Conservation (phyloP, 495 filamentous ascomycete species). For the Xylaria acuta region DNA sequence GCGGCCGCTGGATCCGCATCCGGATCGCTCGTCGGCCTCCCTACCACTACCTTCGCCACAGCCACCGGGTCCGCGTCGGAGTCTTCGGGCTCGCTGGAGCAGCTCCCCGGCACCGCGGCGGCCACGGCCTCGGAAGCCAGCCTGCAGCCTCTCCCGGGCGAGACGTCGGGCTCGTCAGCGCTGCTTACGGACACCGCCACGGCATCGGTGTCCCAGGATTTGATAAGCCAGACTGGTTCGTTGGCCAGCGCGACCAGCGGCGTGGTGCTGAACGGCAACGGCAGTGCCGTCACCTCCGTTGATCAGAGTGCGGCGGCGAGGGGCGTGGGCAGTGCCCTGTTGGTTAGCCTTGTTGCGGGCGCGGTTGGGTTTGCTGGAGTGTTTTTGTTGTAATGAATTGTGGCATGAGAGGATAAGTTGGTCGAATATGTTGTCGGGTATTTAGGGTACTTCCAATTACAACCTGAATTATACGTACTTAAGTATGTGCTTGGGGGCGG, state of each 20-base stretch:
- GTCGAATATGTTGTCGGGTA: no score
- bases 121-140: constrained; percentile 15
- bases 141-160: constrained; percentile 10
- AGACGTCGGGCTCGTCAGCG: neutral
- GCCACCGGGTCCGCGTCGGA: neutral
- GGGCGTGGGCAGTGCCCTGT: neutral
- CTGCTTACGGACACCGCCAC: constrained; percentile 5
- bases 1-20: constrained; percentile 5
- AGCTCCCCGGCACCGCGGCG: constrained; percentile 28
- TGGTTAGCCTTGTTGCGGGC: constrained; percentile 13
- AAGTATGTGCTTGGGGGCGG: neutral
- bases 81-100: constrained; percentile 23
- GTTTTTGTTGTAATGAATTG: constrained; percentile 7
- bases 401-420: neutral
- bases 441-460: neutral
- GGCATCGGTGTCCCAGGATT: constrained; percentile 10
- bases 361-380: constrained; percentile 8
- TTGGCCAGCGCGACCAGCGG: neutral
- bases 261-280: constrained; percentile 3
- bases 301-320: constrained; percentile 9
- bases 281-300: neutral
- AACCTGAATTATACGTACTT: neutral
- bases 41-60: neutral
- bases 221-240: constrained; percentile 14
- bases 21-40: constrained; percentile 11